These are phyloP conservation scores for Turnera subulata DNA, from an alignment of 345 rosid genomes.

Conservation along the genomic window DNA sequence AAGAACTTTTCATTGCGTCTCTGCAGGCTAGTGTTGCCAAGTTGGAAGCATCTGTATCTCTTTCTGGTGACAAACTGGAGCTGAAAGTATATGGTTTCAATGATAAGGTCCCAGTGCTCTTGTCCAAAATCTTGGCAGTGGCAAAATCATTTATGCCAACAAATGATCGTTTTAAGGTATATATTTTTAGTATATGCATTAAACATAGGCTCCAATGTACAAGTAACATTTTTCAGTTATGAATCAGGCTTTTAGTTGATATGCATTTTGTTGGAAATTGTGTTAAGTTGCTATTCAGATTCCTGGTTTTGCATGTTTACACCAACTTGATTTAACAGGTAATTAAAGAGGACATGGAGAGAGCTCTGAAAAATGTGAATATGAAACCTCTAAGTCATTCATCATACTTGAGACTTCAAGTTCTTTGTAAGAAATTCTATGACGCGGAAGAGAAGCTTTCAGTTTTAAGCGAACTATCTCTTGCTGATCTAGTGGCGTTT, in stretches of 20 bases:
- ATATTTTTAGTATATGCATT: neutral
- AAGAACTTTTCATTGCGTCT: slow-evolving; percentile 1
- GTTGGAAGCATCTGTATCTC: slow-evolving; percentile 75
- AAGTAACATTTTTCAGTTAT: neutral
- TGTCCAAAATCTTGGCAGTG: slow-evolving; percentile 60
- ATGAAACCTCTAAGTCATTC: slow-evolving; percentile 93
- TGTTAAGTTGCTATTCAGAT: neutral
- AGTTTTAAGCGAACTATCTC: slow-evolving; percentile 54
- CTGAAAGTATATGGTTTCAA: slow-evolving; percentile 88
- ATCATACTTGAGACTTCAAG: slow-evolving; percentile 76
- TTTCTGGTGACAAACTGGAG: slow-evolving; percentile 74
- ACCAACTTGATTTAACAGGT: slow-evolving; percentile 44
- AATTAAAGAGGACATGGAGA: slow-evolving; percentile 81
- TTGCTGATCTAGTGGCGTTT: slow-evolving; percentile 68
- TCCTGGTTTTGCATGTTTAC: slow-evolving; percentile 1
- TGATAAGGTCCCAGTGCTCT: slow-evolving; percentile 73
- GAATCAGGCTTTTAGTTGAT: neutral
- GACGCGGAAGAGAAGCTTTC: slow-evolving; percentile 80
- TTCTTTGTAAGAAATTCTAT: slow-evolving; percentile 74
- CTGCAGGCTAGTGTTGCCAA: slow-evolving; percentile 93
- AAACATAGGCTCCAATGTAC: neutral
- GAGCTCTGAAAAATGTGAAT: slow-evolving; percentile 70
- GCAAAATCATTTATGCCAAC: slow-evolving; percentile 76
- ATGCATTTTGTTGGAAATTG: neutral
- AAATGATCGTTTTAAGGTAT: slow-evolving; percentile 76